Base-by-base conservation (phyloP, 2,329 filamentous ascomycete species). In the Ceratocystis huliohia region DNA sequence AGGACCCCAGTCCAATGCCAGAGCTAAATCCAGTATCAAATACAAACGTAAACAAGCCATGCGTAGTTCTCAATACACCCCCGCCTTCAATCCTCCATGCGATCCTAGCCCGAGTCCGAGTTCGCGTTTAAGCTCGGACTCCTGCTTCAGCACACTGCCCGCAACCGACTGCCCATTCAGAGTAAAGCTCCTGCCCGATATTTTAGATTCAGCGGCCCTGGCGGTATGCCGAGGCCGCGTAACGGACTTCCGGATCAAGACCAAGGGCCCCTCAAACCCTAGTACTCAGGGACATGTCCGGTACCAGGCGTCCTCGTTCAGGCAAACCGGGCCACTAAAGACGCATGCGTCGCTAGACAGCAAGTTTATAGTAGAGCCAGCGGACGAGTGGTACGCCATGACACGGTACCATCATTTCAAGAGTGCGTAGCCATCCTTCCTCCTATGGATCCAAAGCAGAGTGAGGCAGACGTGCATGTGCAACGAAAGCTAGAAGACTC, bases 351-450 rank as follows among this genome's bases (percentile, higher is more conserved):
- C 64, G 6, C 30, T 68, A 5, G 64, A 68, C 22, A 41, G 64
- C 30, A 48, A 41, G 25, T 68, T 68, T 41, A n/a, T 62, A 8
- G 56, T 68, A 3, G 67, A 66, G 61, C 67, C 67, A 30, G 61
- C 59, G 4, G 64, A 65, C 1, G 22, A 50, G 25, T 68, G 67
- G 67, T 68, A 68, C 25, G n/a, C 33, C 13, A 68, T 68, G 67
- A 46, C 30, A 13, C 45, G 67, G 17, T 68, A 65, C 53, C 50
- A 68, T 13, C 28, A 53, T 25, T 68, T 68, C 45, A 59, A 64
- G 46, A 50, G 62, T 64, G 37, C 17, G 30, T 61, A 15, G n/a
- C 13, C 22, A n/a, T 20, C 30, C 44, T 28, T 20, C 7, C 41
- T 28, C 8, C 33, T 13, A 33, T 13, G 13, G 37, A 7, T 10